phyloP scores from a whole-genome alignment of 2,329 filamentous ascomycete genomes.

The Xylariaceae sp. region DNA sequence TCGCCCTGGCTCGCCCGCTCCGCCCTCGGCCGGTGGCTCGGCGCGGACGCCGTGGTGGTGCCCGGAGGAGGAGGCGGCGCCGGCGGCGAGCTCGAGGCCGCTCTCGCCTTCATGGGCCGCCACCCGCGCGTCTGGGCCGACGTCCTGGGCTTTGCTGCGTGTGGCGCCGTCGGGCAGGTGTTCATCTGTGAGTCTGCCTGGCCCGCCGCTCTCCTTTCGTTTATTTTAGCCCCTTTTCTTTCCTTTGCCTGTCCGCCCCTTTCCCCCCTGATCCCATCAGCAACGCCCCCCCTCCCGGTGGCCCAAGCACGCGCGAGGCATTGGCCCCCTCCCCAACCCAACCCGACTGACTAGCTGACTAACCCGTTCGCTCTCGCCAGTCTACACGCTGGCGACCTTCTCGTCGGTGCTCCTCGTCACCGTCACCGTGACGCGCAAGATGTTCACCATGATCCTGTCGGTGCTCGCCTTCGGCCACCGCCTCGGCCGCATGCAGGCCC shows the following conservation, averaged over 20 bases:
- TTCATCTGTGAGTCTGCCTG: conserved; percentile 76
- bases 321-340: background rate
- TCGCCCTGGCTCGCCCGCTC: conserved; percentile 73
- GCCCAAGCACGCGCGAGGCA: too few relatives aligned
- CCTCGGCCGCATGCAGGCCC: conserved; percentile 82
- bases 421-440: conserved; percentile 95
- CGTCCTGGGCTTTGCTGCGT: conserved; percentile 81
- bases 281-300: too few relatives aligned
- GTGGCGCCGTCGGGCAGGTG: conserved; percentile 87
- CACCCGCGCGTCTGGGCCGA: conserved; percentile 81
- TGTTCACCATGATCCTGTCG: conserved; percentile 97
- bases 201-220: background rate
- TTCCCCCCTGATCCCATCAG: too few relatives aligned
- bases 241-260: background rate
- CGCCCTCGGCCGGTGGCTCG: conserved; percentile 54
- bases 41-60: conserved; percentile 48
- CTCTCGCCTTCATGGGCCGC: conserved; percentile 69
- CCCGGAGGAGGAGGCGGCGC: conserved; percentile 34
- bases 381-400: conserved; percentile 90
- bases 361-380: conserved; percentile 26
- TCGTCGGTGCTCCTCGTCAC: conserved; percentile 88
- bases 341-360: conserved; percentile 11
- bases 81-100: conserved; percentile 71
- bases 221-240: background rate
- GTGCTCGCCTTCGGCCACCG: conserved; percentile 91